Base-by-base conservation (phyloP, 1,284 basidiomycete species). In the Ceratobasidium sp. region DNA sequence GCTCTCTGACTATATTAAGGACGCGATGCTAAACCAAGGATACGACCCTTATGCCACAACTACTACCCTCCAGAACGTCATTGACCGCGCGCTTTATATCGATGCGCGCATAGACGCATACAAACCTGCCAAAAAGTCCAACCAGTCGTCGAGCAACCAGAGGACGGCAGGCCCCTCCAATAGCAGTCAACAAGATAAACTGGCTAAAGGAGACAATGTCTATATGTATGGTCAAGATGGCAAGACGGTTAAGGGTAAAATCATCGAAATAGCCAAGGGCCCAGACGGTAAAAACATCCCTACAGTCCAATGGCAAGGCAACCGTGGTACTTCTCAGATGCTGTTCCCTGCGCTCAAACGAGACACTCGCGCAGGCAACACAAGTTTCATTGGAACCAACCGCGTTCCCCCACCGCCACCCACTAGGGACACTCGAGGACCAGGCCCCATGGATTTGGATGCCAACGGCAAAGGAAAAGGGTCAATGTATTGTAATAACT, bases 391-490 rank as follows among this genome's bases (percentile, higher is more conserved):
- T 10, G 18, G 23, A 9, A 60, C 28, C 51, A 53, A 18, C 18
- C 18, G 46, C 46, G 7, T 49, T 1, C 46, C 46, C 10, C 46
- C 18, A 10, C 46, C 46, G 7, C 46, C 10, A 49, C 18, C 46
- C 46, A 49, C 63, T 2, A 60, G 33, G 33, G 58, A 49, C 46
- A 49, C 23, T 26, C 26, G 44, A 33, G 64, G 42, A 12, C 64
- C 44, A 15, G 64, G 20, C 4, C 64, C 64, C 0, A 51, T 67
- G 64, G 64, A 67, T n/a, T 18, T 67, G 5, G 64, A 67, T 66
- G 64, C n/a, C 10, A 5, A 46, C 4, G 44, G 44, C 1, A 61
- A 61, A 26, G 5, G 39, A 5, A 20, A 42, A 6, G 58, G 28
- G 15, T 15, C 5, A 6, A 0, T 40, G 1, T 49, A 5, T 6